Evolutionary conservation across 805 yeast species (phyloP), one percentile per base, ranked within the genome.

Genomic region (Kazachstania bromeliacearum): DNA sequence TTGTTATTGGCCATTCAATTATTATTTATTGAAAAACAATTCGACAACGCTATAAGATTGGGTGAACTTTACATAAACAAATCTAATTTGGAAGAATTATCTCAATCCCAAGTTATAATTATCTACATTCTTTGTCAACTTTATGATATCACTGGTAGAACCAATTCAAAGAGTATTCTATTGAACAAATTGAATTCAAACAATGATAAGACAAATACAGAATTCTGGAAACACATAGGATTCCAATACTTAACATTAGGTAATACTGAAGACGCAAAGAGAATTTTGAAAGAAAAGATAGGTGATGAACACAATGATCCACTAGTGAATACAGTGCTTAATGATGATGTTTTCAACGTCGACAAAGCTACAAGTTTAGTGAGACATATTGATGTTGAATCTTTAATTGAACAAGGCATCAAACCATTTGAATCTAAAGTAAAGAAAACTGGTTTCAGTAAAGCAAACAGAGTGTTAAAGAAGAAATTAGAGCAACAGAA

Each of bases 171-270:
- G 24, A 30, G 30, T 17, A 33, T 33, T 19, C 34, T 55, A 14
- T 39, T 55, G 27, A 36, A 40, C n/a, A 47, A 41, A 20, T 24
- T 15, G 5, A 27, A 18, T 3, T 32, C 35, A 12, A 22, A 31
- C 3, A 34, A 28, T 3, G 22, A 14, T 12, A 24, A 15, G 10
- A 35, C 38, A 7, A 43, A 46, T 18, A 15, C 36, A 16, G 35
- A 42, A 25, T 55, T 56, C 33, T 55, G 59, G 61, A 52, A 48
- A 35, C 53, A 46, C 36, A 39, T 56, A 17, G 58, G 45, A 4
- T 53, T 55, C 24, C 50, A 55, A 37, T 38, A 44, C 31, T 38
- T 56, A 36, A 42, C 53, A 3, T 33, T 44, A 16, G 48, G 47
- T 5, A 41, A 47, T 18, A 9, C 37, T 7, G 32, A 33, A 8